Evolutionary conservation across 306 rosid genomes (phyloP).

Genomic region (Senna siamea): DNA sequence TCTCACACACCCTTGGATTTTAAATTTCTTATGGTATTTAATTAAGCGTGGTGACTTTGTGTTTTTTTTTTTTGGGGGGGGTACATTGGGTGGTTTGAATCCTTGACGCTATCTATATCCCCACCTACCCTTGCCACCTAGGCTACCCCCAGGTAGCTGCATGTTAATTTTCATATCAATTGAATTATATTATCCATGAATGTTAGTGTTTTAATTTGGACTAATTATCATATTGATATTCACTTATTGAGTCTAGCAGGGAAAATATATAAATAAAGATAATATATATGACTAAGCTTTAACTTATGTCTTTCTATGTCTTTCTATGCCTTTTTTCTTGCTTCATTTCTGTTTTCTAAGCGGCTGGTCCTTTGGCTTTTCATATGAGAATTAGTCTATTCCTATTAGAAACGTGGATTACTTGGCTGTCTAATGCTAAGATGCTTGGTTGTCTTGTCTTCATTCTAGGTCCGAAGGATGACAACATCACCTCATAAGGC

Average conservation of each 20-base stretch:
- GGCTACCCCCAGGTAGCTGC: no score
- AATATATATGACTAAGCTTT: constrained; percentile 11
- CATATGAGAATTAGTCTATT: constrained; percentile 17
- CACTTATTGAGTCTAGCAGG: constrained; percentile 11
- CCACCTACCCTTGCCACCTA: no score
- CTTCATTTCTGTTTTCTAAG: constrained; percentile 31
- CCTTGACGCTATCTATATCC: no score
- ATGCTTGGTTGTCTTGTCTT: constrained; percentile 37
- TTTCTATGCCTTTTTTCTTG: constrained; percentile 29
- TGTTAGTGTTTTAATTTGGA: constrained; percentile 33
- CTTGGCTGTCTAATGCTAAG: constrained; percentile 41
- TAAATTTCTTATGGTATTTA: no score
- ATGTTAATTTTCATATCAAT: not conserved
- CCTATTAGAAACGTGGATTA: constrained; percentile 27
- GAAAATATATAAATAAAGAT: constrained; percentile 4
- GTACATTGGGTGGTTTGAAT: no score
- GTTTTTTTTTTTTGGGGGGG: no score
- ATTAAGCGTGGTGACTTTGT: no score
- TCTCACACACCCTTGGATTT: constrained; percentile 34
- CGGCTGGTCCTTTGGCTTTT: constrained; percentile 20
- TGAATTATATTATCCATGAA: constrained; percentile 6
- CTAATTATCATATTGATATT: constrained; percentile 16
- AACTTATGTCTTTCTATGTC: constrained; percentile 27
- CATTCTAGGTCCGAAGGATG: constrained; percentile 93
- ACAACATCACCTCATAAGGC: constrained; percentile 96